Percentiles rank a stretch among this genome's conserved stretches.
Conservation (phyloP, 139 green algal genomes). For the Ulvella scutata region DNA sequence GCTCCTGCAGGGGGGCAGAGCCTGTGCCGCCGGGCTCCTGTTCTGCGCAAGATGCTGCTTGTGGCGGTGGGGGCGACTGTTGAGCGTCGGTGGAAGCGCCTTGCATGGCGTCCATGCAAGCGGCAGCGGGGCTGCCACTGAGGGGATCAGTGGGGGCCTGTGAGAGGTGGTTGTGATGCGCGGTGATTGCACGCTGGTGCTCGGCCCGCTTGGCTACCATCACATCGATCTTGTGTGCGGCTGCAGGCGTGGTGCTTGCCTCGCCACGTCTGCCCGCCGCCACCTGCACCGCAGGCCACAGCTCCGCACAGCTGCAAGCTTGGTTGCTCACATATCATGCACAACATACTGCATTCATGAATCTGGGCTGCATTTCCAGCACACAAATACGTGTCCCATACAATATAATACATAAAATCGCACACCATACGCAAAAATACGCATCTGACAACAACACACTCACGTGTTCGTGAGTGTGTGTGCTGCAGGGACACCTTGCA, state of each 20-base stretch:
- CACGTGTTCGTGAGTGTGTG: too few relatives aligned
- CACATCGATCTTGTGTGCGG: conserved; percentile 30
- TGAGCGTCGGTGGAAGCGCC: neutral
- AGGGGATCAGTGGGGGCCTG: neutral
- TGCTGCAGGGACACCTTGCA: too few relatives aligned
- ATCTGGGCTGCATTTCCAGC: too few relatives aligned
- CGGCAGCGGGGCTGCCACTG: neutral
- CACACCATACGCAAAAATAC: too few relatives aligned
- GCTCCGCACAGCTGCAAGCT: neutral
- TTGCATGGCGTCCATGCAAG: neutral
- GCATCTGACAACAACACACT: too few relatives aligned
- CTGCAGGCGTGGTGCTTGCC: neutral
- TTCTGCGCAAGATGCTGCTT: conserved; percentile 1
- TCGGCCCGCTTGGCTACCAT: conserved; percentile 50
- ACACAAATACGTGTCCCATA: too few relatives aligned
- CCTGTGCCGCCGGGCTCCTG: conserved; percentile 7
- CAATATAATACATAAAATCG: too few relatives aligned
- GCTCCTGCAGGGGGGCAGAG: neutral
- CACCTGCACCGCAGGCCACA: conserved; percentile 20
- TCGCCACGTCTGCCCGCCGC: conserved; percentile 5
- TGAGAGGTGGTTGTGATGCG: neutral
- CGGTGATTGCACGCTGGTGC: conserved; percentile 34
- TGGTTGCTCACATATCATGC: neutral
- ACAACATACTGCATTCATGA: neutral
- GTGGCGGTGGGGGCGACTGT: conserved; percentile 1